Base-by-base conservation (phyloP, 2,329 filamentous ascomycete species). In the Aspergillus fischeri region DNA sequence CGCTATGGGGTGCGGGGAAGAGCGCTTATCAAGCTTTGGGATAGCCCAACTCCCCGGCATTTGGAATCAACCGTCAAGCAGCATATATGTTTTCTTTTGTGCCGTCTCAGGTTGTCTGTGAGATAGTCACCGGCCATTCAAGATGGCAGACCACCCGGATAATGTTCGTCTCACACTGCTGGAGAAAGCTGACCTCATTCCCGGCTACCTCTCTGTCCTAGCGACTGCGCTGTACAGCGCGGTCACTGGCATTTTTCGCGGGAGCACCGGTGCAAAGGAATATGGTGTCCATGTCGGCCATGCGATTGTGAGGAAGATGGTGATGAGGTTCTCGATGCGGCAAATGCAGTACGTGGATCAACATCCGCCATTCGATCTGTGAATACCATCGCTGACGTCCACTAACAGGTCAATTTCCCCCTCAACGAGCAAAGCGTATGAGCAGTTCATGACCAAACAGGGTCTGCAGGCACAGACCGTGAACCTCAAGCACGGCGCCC, bases 171-270 rank as follows among this genome's bases (percentile, higher is more conserved):
- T 75, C 52, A 70, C 71, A 21, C 52, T 74, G 21, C 67, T 65
- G 60, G 74, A 76, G 60, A 74, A 69, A 52, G 61, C 66, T 10
- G 71, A 74, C 48, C 49, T 74, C 11, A 52, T 69, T 17, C 64
- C 70, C 5, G 63, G 60, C 17, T 56, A 64, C 5, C 51, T 75
- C 1, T 65, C 65, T 3, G 35, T 74, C 11, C 38, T 70, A 4
- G 64, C 63, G 14, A 62, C 64, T 5, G 57, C 60, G 5, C 52
- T 75, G 4, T 70, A 70, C 54, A 66, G 63, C 20, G 66, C 72
- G 24, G 59, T 75, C 28, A 70, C 73, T 4, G 74, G 71, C 14
- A 56, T 71, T 1, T 77, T 78, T 54, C 74, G 76, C 17, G 74
- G 75, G 4, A 63, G 70, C 20, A 63, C 57, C 29, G 75, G 74